Base-by-base conservation (phyloP, 2,329 filamentous ascomycete genomes). In the Grosmannia penicillata region DNA sequence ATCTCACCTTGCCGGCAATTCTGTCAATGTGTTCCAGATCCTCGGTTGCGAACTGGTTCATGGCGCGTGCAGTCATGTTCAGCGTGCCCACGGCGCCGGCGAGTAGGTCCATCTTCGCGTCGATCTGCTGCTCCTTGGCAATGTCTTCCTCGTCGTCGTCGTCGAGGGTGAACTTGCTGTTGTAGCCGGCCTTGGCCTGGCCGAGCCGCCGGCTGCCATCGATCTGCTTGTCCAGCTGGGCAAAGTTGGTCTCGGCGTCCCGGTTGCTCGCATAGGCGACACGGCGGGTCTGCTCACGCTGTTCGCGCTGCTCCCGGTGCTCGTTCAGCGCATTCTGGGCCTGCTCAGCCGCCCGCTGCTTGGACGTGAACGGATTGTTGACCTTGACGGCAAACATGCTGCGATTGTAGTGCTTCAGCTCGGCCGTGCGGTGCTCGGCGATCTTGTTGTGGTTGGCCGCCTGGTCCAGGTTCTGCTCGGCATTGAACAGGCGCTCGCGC, bases 371-470 rank as follows among this genome's bases (percentile, higher is more conserved):
- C 0, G 80, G 80, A 49, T 85, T 85, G 38, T 41, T 66, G 21
- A 87, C 78, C 51, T 86, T 80, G 18, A 87, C 72, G 6, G 83
- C 82, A 52, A 94, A 94, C 85, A 95, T 93, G 62, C 79, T 86
- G 45, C 80, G 69, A 58, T 95, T 93, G 36, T 93, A 65, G 1
- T 74, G 83, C 62, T 89, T 89, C 27, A 95, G 64, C 53, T 94
- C 85, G 34, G 76, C 73, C 1, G 85, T 80, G 49, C 83, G 82
- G 47, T 87, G 83, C 48, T 86, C 78, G 0, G 83, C 82, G 42
- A 82, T 63, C 41, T 75, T 73, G 49, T 82, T 83, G 53, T 86
- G 78, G 45, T 78, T 79, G n/a, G 72, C 62, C 4, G 85, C 81
- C 46, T 83, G 66, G 49, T 94, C 84, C 41, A 95, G 68, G 50